Conservation (phyloP, 257 asterid species). For the Avicennia marina region DNA sequence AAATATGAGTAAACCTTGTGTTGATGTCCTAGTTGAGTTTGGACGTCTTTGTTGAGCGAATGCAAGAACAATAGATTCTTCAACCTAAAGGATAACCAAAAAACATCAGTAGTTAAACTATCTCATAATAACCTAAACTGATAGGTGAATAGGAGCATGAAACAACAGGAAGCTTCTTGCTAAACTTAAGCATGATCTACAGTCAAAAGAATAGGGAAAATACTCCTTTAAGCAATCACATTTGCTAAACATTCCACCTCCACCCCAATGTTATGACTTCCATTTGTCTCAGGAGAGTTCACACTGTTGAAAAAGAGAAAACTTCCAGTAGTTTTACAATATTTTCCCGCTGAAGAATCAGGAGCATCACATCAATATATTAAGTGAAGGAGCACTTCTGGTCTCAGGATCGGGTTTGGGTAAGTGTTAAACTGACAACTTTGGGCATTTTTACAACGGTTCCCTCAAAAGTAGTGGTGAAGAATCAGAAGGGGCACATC, state of each 20-base stretch:
- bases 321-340: neutral
- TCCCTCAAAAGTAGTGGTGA: neutral
- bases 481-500: neutral
- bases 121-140: constrained; percentile 3
- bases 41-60: constrained; percentile 88
- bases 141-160: constrained; percentile 7
- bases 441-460: neutral
- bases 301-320: neutral
- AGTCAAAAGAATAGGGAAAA: constrained; percentile 7
- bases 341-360: constrained; percentile 1
- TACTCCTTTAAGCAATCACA: constrained; percentile 16
- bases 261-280: neutral
- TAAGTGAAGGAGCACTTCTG: neutral
- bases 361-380: neutral
- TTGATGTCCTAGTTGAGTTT: constrained; percentile 68
- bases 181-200: constrained; percentile 11
- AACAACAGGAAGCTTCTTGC: constrained; percentile 16
- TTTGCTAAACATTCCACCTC: constrained; percentile 1
- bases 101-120: neutral
- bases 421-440: neutral
- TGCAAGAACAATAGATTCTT: constrained; percentile 82
- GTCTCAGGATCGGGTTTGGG: too few species aligned
- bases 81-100: constrained; percentile 48
- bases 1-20: constrained; percentile 49
- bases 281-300: neutral